Evolutionary conservation across 2,329 filamentous ascomycete genomes (phyloP), one percentile per base, ranked within the genome.

Genomic region (Verruconis gallopava): DNA sequence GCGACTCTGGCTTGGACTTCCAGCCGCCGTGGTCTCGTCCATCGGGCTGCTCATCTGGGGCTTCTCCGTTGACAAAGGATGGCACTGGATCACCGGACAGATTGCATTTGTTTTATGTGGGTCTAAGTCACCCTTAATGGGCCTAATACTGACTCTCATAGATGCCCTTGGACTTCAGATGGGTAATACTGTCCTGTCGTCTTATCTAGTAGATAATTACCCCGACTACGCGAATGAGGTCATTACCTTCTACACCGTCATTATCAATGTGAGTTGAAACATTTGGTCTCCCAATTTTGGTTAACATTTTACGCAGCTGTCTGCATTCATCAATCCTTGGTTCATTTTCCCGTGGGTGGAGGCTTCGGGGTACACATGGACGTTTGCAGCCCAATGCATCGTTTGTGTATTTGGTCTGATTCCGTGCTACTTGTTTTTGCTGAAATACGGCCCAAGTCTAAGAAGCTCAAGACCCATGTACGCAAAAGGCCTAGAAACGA

Each of bases 1-100:
- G 69, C 60, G 72, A 13, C 52, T 75, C 17, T 75, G 70, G 69
- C 53, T 75, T 11, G 64, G 62, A 2, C 75, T 73, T 53, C 72
- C 72, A 4, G 71, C 69, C 11, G 61, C 65, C 2, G 5, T 68
- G 3, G 44, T 72, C 9, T 70, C 63, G 1, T 61, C 64, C 14
- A 48, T 71, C 4, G 72, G 72, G 0, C 52, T 71, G 22, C 59
- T 73, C 21, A 36, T 75, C 37, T 76, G 72, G 72, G 72, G 72
- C 0, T 51, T 75, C 33, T 72, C 67, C 40, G 57, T 75, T 12
- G 71, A 74, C 44, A 60, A 58, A 32, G 51, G 51, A 1, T 73
- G 69, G 49, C 71, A 75, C 52, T 75, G 71, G 69, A 69, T 73
- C 25, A 65, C 73, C 0, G 72, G 70, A 1, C 71, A 76, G 46